Conservation (phyloP, 176 grass and related monocot species). For the Oryza officinalis region DNA sequence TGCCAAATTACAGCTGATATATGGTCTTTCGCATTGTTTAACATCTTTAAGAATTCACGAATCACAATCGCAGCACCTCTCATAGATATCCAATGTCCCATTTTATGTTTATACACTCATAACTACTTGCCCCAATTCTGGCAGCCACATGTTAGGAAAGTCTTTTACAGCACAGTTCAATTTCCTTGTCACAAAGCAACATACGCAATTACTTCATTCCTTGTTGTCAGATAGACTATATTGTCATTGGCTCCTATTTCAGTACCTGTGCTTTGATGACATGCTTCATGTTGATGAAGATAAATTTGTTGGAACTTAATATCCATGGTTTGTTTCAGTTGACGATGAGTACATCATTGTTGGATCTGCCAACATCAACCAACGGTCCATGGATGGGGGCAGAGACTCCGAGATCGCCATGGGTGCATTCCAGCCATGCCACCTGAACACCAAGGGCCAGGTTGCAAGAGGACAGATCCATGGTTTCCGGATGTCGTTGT, state of each 20-base stretch:
- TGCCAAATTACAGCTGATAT: neutral
- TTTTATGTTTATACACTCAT: neutral
- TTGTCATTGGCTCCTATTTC: neutral
- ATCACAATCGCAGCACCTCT: neutral
- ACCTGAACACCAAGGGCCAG: constrained; percentile 57
- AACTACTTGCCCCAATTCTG: neutral
- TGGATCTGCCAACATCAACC: constrained; percentile 92
- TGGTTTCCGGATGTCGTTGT: constrained; percentile 83
- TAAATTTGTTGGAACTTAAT: neutral
- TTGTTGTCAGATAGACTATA: constrained; percentile 2
- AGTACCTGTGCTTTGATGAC: constrained; percentile 11
- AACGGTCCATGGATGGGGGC: constrained; percentile 89
- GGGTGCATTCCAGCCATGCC: constrained; percentile 69
- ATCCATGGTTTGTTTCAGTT: constrained; percentile 51
- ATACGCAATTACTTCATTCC: neutral
- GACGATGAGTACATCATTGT: constrained; percentile 94
- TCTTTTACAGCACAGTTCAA: neutral
- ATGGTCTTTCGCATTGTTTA: neutral
- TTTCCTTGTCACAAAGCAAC: neutral
- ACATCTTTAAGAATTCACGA: neutral
- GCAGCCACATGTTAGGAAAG: neutral
- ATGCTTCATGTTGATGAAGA: constrained; percentile 12
- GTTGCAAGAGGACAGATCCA: constrained; percentile 77
- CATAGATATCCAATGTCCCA: neutral
- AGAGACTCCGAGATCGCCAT: constrained; percentile 90